Conservation (phyloP, 2,329 filamentous ascomycete genomes). For the Hortaea werneckii region DNA sequence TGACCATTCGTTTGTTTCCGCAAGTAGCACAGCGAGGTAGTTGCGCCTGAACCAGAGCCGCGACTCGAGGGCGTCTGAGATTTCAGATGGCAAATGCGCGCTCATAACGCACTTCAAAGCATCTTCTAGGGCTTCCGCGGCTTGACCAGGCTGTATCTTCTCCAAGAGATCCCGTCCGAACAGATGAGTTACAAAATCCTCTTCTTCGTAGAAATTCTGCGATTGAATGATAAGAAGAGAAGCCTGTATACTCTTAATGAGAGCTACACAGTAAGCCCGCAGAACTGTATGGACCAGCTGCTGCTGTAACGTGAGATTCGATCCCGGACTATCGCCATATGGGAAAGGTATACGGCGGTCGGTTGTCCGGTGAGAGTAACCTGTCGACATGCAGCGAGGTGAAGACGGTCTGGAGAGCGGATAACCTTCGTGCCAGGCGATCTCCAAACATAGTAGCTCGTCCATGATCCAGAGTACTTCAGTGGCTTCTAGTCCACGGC, state of each 20-base stretch:
- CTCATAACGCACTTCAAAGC: conserved; percentile 43
- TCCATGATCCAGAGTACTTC: conserved; percentile 92
- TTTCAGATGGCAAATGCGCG: conserved; percentile 5
- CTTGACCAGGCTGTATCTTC: conserved; percentile 46
- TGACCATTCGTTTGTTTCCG: conserved; percentile 28
- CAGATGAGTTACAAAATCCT: conserved; percentile 90
- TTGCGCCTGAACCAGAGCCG: conserved; percentile 58
- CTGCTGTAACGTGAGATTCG: conserved; percentile 1
- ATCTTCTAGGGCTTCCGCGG: conserved; percentile 45
- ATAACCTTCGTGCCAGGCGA: conserved; percentile 95
- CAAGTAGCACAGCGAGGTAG: conserved; percentile 43
- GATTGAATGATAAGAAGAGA: conserved; percentile 66
- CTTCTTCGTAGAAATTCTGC: conserved; percentile 95
- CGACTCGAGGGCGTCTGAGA: conserved; percentile 14
- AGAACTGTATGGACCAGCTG: conserved; percentile 54
- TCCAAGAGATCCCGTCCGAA: conserved; percentile 72
- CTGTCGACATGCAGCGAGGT: conserved; percentile 85
- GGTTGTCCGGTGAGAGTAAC: conserved; percentile 56
- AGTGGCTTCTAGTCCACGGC: conserved; percentile 29
- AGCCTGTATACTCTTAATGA: conserved; percentile 73
- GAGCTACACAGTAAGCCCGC: conserved; percentile 72
- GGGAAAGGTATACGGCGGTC: conserved; percentile 16
- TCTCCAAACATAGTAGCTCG: conserved; percentile 83
- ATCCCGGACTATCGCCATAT: conserved; percentile 32
- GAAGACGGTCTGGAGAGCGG: conserved; percentile 91